Evolutionary conservation across 2,329 filamentous ascomycete species (phyloP), one percentile per base, ranked within the genome.

Genomic region (Epichloe baconii): DNA sequence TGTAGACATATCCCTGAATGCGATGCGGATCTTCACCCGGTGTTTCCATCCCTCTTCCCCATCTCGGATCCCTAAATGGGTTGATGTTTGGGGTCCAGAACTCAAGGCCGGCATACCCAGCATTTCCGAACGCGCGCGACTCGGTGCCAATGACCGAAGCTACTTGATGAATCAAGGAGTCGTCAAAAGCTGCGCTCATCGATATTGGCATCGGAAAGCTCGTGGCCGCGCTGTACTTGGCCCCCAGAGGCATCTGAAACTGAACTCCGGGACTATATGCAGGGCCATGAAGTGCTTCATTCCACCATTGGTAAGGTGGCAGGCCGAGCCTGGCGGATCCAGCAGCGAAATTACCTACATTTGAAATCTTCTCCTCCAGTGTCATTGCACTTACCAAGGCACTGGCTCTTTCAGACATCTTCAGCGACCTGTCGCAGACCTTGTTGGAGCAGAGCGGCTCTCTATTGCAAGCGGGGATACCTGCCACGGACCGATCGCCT

Each of bases 21-120:
- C 71, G 71, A 47, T 72, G 69, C 0, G 73, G 66, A 54, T 82
- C 78, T 59, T 80, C 78, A 4, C 78, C 77, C 0, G 79, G 78
- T 0, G 79, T 82, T 58, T 83, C 78, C 54, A 75, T 71, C 0
- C 79, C 80, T 8, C 80, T 68, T 1, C 80, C 80, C 80, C 79
- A 82, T 26, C 81, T 68, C 0, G 80, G 80, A 58, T 83, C 79
- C 38, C 74, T 74, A 66, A 78, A 85, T 0, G 77, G 73, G 57
- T 84, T 85, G 62, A 85, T 80, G 58, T 85, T 84, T 0, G 82
- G 82, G 0, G 82, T 81, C 76, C 79, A 84, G 59, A 72, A 81
- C 60, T 82, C 73, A 14, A 80, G 60, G 0, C 76, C 77, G 2
- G 73, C 74, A 12, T 72, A 67, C 3, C 76, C 77, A 7, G 62